Evolutionary conservation across 768 basidiomycete genomes (phyloP).

Genomic region (Xanthoconium purpureum): DNA sequence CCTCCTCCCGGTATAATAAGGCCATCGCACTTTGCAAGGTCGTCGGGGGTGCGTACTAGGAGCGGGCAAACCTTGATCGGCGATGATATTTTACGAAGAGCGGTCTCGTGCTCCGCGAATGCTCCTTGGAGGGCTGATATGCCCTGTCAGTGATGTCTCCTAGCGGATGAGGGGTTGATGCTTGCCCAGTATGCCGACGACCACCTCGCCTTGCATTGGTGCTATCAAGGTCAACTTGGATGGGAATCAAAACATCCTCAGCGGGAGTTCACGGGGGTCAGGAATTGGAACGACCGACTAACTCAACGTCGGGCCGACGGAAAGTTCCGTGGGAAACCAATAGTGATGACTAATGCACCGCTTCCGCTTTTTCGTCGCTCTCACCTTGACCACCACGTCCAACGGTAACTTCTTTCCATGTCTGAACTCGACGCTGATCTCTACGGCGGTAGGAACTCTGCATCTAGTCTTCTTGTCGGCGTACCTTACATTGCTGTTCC

Average conservation of each 20-base stretch:
- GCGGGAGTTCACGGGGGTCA: not conserved
- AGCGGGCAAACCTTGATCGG: constrained; percentile 44
- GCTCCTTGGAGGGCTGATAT: constrained; percentile 84
- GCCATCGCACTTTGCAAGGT: constrained; percentile 73
- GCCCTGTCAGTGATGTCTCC: not conserved
- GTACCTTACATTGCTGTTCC: not conserved
- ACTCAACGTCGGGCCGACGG: constrained; percentile 17
- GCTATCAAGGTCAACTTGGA: not conserved
- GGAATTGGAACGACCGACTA: not conserved
- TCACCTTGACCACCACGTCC: constrained; percentile 36
- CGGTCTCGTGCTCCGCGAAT: constrained; percentile 80
- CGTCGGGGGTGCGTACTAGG: constrained; percentile 71
- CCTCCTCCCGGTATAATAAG: constrained; percentile 94
- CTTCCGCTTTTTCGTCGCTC: constrained; percentile 25
- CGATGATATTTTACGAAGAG: constrained; percentile 56
- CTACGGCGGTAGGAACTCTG: constrained; percentile 65
- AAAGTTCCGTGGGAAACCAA: constrained; percentile 22
- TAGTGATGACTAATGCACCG: constrained; percentile 27
- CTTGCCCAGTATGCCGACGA: constrained; percentile 55
- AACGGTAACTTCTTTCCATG: constrained; percentile 38
- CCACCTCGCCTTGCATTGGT: constrained; percentile 15
- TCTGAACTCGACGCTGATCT: constrained; percentile 87
- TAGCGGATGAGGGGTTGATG: not conserved
- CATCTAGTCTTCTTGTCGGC: not conserved
- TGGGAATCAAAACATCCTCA: not conserved